Conservation (phyloP, 306 rosid species). For the Quillaja saponaria region DNA sequence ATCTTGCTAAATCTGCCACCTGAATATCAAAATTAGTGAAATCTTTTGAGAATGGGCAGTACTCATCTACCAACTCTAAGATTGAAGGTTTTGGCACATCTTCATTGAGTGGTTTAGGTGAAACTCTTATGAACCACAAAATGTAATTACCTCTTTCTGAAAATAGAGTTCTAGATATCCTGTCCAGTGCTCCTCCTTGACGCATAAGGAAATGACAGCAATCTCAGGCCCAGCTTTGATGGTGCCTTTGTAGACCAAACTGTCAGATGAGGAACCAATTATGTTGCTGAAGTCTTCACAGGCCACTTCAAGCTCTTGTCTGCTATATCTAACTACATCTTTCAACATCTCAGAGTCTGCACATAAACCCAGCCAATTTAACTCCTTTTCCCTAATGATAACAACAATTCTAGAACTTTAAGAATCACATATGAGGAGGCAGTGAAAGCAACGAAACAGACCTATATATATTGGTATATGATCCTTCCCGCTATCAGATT, state of each 20-base stretch:
- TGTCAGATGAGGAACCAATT: conserved; percentile 96
- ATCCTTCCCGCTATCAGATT: conserved; percentile 77
- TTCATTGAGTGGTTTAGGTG: conserved; percentile 13
- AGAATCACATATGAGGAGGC: conserved; percentile 21
- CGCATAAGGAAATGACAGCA: conserved; percentile 89
- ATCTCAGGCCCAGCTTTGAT: conserved; percentile 93
- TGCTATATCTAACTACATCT: conserved; percentile 69
- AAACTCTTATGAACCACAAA: background rate
- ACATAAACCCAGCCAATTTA: conserved; percentile 27
- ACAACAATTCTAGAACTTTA: conserved; percentile 20
- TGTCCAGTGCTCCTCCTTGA: conserved; percentile 88
- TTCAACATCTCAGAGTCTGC: conserved; percentile 83
- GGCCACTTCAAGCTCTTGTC: conserved; percentile 96
- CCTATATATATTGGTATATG: conserved; percentile 60
- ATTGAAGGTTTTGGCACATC: conserved; percentile 24
- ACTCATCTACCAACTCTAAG: conserved; percentile 19
- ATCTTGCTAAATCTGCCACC: conserved; percentile 90
- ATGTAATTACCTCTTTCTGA: conserved; percentile 73
- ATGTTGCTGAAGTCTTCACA: conserved; percentile 99
- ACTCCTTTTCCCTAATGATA: conserved; percentile 10
- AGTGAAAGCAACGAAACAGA: conserved; percentile 33
- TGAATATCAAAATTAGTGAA: conserved; percentile 33
- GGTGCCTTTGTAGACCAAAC: conserved; percentile 91
- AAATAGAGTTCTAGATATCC: conserved; percentile 89
- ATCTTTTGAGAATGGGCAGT: conserved; percentile 17